A percentile compares a stretch with the other conserved stretches of the same genome.
Conservation (phyloP, 2,329 filamentous ascomycete species). For the Clathrospora elynae region DNA sequence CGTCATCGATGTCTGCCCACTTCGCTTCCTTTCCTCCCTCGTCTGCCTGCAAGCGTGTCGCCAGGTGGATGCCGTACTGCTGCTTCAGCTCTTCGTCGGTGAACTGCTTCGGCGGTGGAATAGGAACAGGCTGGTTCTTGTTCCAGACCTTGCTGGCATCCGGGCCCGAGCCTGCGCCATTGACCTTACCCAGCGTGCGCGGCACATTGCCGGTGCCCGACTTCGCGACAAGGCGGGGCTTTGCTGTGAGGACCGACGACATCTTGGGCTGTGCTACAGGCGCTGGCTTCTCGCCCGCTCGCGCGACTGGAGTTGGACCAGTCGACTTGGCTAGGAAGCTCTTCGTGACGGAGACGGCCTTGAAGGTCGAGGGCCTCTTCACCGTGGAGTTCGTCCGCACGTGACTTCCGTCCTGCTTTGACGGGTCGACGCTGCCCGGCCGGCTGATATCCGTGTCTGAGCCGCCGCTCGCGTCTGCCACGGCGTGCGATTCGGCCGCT, state of each 20-base stretch:
- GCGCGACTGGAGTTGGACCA: constrained; percentile 57
- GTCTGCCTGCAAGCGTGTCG: constrained; percentile 76
- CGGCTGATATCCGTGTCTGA: constrained; percentile 77
- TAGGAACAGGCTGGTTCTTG: constrained; percentile 78
- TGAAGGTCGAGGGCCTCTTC: constrained; percentile 80
- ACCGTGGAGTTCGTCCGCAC: constrained; percentile 60
- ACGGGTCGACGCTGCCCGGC: constrained; percentile 57
- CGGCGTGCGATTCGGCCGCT: constrained; percentile 46
- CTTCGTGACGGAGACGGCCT: constrained; percentile 83
- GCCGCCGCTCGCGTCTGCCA: constrained; percentile 72
- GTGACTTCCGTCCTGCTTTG: constrained; percentile 64
- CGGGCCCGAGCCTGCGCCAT: constrained; percentile 65
- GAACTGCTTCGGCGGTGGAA: constrained; percentile 76
- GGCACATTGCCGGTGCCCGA: constrained; percentile 64
- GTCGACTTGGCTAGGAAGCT: constrained; percentile 78
- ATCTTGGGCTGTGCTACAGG: constrained; percentile 49
- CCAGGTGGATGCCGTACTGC: constrained; percentile 85
- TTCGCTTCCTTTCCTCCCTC: constrained; percentile 75
- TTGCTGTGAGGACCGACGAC: constrained; percentile 59
- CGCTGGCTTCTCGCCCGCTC: constrained; percentile 62
- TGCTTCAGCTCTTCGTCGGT: constrained; percentile 85
- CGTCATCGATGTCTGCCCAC: constrained; percentile 89
- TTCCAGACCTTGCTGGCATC: constrained; percentile 83
- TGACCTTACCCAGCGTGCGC: constrained; percentile 61
- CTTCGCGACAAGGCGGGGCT: constrained; percentile 77